phyloP scores from a whole-genome alignment of 371 early-diverging fungal species.

The Parasitella parasitica region DNA sequence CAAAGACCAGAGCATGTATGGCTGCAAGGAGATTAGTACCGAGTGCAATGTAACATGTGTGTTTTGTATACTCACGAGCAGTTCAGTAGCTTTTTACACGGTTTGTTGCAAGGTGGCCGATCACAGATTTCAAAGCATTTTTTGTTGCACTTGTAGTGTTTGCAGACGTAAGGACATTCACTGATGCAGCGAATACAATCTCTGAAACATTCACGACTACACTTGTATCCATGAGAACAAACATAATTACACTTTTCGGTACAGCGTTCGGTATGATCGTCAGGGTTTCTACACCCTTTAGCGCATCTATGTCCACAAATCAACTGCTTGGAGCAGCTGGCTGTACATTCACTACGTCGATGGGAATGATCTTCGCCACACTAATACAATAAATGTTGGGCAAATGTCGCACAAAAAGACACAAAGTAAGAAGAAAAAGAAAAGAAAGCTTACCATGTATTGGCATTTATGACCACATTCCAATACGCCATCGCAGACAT shows the following conservation, averaged over 20 bases:
- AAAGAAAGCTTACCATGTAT: slow-evolving; percentile 6
- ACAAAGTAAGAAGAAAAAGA: neutral
- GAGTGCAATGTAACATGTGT: neutral
- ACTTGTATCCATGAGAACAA: slow-evolving; percentile 46
- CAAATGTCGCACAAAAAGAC: too few relatives aligned
- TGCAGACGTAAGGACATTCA: slow-evolving; percentile 41
- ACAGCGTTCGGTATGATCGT: slow-evolving; percentile 47
- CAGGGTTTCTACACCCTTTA: slow-evolving; percentile 45
- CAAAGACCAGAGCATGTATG: slow-evolving; percentile 49
- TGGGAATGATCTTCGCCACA: slow-evolving; percentile 40
- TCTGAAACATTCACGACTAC: slow-evolving; percentile 39
- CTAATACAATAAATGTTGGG: slow-evolving; percentile 13
- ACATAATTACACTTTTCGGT: slow-evolving; percentile 34
- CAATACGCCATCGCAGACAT: neutral
- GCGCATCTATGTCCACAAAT: slow-evolving; percentile 52
- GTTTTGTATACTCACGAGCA: slow-evolving; percentile 38
- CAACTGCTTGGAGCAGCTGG: slow-evolving; percentile 42
- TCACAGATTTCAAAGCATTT: slow-evolving; percentile 50
- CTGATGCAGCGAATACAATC: slow-evolving; percentile 34
- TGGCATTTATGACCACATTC: slow-evolving; percentile 22
- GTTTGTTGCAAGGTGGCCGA: slow-evolving; percentile 41
- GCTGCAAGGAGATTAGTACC: slow-evolving; percentile 9
- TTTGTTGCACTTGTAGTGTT: slow-evolving; percentile 36
- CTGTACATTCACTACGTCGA: slow-evolving; percentile 27
- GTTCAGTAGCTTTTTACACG: slow-evolving; percentile 21